These are phyloP conservation scores for Hysterangium stoloniferum DNA, from an alignment of 768 basidiomycete species.

Conservation along the genomic window DNA sequence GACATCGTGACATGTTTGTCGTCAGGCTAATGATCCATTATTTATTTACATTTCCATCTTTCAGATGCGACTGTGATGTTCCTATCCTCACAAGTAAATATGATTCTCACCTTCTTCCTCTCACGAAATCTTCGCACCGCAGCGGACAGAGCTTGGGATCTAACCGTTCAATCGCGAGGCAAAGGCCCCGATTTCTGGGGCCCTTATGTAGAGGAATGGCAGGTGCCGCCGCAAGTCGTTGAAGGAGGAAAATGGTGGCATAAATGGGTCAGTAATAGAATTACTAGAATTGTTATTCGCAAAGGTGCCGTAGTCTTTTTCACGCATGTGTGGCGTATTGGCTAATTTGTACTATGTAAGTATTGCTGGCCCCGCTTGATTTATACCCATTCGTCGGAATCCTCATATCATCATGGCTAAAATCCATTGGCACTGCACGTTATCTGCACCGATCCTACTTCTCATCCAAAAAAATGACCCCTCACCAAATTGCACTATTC, in stretches of 20 bases:
- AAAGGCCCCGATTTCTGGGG: conserved; percentile 82
- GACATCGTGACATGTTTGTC: conserved; percentile 56
- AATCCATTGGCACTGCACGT: conserved; percentile 58
- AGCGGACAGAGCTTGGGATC: conserved; percentile 66
- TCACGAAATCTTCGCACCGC: conserved; percentile 77
- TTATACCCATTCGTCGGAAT: conserved; percentile 68
- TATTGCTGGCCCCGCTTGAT: conserved; percentile 49
- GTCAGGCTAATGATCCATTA: neutral
- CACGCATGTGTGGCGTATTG: neutral
- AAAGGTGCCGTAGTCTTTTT: conserved; percentile 26
- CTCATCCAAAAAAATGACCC: conserved; percentile 73
- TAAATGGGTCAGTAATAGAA: conserved; percentile 29
- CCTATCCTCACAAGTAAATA: conserved; percentile 64
- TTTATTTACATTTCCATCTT: conserved; percentile 5
- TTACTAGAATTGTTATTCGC: conserved; percentile 37
- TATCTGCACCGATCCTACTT: conserved; percentile 75
- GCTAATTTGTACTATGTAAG: conserved; percentile 28
- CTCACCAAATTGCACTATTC: conserved; percentile 60
- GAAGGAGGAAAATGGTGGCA: conserved; percentile 26
- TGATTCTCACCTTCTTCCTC: conserved; percentile 77
- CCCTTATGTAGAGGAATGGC: conserved; percentile 78
- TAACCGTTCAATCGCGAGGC: conserved; percentile 76
- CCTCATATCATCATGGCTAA: conserved; percentile 52
- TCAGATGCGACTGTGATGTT: conserved; percentile 71
- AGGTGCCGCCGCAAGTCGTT: conserved; percentile 34